These are phyloP conservation scores for Lipomyces anomalus DNA, from an alignment of 805 yeast species.

Conservation along the genomic window DNA sequence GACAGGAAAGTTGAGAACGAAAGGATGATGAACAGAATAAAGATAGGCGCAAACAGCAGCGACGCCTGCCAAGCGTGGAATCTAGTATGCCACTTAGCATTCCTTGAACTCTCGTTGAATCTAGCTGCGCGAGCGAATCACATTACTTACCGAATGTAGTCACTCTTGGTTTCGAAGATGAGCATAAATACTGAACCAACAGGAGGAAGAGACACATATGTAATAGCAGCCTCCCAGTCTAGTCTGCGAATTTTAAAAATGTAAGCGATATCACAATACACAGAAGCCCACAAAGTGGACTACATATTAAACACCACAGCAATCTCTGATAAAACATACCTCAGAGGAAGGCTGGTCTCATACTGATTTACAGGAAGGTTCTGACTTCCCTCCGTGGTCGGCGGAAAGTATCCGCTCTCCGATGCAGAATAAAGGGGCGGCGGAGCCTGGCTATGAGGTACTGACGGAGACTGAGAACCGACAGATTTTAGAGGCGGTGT, in stretches of 20 bases:
- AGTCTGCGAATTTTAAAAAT: constrained; percentile 8
- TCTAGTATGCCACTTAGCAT: constrained; percentile 5
- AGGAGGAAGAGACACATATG: constrained; percentile 21
- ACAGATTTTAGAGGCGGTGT: constrained; percentile 5
- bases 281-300: too few relatives aligned
- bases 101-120: too few relatives aligned
- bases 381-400: constrained; percentile 8
- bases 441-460: constrained; percentile 12
- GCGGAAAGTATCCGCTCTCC: constrained; percentile 7
- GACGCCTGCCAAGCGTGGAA: constrained; percentile 25
- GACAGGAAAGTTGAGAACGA: constrained; percentile 23
- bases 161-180: constrained; percentile 23
- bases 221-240: constrained; percentile 21
- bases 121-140: not conserved
- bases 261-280: not conserved
- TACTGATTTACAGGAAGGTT: constrained; percentile 21
- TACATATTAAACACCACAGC: not conserved
- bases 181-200: constrained; percentile 21
- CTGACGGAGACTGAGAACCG: not conserved
- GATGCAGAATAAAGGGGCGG: constrained; percentile 16
- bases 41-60: constrained; percentile 21
- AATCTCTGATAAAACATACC: constrained; percentile 7
- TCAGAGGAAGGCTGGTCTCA: constrained; percentile 21
- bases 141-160: constrained; percentile 17
- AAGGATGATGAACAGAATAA: constrained; percentile 20